Evolutionary conservation across 2,329 filamentous ascomycete species (phyloP), one percentile per base, ranked within the genome.

Genomic region (Fusarium sp.): DNA sequence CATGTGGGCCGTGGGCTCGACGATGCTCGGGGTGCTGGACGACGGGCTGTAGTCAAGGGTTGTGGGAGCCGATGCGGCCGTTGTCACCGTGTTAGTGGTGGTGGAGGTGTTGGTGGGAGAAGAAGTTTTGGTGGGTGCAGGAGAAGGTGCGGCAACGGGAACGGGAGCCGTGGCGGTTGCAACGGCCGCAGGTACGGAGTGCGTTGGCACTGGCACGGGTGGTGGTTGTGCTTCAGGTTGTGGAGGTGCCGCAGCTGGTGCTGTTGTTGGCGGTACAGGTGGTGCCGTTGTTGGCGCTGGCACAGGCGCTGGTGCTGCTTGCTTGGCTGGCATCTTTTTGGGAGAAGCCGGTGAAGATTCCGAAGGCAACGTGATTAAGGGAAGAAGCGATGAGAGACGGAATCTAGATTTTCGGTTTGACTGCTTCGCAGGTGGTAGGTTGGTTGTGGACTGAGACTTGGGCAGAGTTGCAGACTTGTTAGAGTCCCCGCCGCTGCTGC

Each of bases 351-450:
- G 65, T 39, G 71, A 58, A 37, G 77, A 65, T 72, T 83, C 83
- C 80, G 78, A 72, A 48, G 80, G 78, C 65, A 80, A 63, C 56
- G 82, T 84, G 80, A 85, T 83, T 75, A 82, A 80, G 57, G 83
- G 84, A 56, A 84, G 75, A 48, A 84, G 76, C 22, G 81, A 79
- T 48, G 82, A 83, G 50, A 83, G 69, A 67, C 83, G 82, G 43
- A 78, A 81, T 64, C 76, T 80, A 35, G 83, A 80, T 74, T 81
- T 83, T 74, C 78, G 80, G 48, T 64, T 72, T 50, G 75, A 69
- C 5, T 65, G 61, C 29, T 72, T 76, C 18, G 43, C 54, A 20
- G 71, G 74, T 37, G 61, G 50, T 31, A 61, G 70, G 58, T 39
- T 75, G 75, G 58, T 73, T 56, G 62, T 70, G 35, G 73, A 75